These are phyloP conservation scores for Russula lepida DNA, from an alignment of 768 basidiomycete genomes.

Conservation along the genomic window DNA sequence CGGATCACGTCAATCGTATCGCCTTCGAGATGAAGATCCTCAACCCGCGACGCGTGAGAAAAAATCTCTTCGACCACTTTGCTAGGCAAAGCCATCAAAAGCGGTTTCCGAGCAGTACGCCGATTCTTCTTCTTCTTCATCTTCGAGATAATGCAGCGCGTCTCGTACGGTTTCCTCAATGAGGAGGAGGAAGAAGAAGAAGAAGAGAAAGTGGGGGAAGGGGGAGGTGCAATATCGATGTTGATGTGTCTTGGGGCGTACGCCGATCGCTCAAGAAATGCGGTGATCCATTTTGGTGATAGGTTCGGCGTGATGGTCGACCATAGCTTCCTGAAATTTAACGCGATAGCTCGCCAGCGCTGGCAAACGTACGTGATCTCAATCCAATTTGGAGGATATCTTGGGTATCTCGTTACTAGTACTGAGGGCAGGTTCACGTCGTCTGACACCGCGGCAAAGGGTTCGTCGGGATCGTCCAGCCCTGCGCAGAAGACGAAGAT, in stretches of 20 bases:
- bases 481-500: neutral
- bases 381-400: neutral
- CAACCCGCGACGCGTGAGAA: neutral
- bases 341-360: neutral
- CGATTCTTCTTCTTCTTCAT: neutral
- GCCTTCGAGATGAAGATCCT: slow-evolving; percentile 1
- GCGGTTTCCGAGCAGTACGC: neutral
- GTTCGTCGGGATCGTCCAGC: neutral
- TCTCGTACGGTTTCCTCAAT: neutral
- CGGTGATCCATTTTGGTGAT: neutral
- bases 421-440: neutral
- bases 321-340: slow-evolving; percentile 3
- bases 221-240: neutral
- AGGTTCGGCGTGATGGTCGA: neutral
- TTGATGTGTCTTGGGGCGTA: neutral
- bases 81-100: neutral
- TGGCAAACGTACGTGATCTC: slow-evolving; percentile 2
- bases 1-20: neutral
- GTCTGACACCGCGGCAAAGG: neutral
- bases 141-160: neutral
- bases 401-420: neutral
- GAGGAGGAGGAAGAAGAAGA: too few relatives aligned
- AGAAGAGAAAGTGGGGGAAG: neutral
- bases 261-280: neutral
- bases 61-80: neutral